Evolutionary conservation across 768 basidiomycete genomes (phyloP).

Genomic region (Russula sp.): DNA sequence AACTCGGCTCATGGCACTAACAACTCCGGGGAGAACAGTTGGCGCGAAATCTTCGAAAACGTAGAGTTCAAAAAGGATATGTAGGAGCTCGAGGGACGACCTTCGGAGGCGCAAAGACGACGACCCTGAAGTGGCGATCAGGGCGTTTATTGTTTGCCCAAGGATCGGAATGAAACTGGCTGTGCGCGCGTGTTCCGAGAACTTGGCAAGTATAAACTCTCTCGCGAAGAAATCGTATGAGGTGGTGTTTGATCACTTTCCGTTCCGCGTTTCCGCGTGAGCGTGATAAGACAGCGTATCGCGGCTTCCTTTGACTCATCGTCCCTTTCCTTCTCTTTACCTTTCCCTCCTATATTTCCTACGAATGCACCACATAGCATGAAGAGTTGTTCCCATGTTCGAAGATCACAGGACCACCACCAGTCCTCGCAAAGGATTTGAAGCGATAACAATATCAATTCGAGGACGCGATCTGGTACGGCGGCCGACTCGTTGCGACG

Average conservation of each 20-base stretch:
- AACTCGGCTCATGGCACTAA: slow-evolving; percentile 73
- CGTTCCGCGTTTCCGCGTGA: slow-evolving; percentile 53
- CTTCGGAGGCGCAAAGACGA: slow-evolving; percentile 59
- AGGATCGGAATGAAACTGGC: slow-evolving; percentile 67
- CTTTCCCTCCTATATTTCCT: slow-evolving; percentile 62
- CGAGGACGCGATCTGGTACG: slow-evolving; percentile 78
- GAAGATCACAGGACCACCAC: slow-evolving; percentile 80
- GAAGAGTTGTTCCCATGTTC: slow-evolving; percentile 83
- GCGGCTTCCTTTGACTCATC: slow-evolving; percentile 85
- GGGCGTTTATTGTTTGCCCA: slow-evolving; percentile 75
- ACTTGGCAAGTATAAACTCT: slow-evolving; percentile 39
- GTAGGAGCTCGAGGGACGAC: slow-evolving; percentile 57
- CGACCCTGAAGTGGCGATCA: slow-evolving; percentile 60
- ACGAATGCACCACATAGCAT: slow-evolving; percentile 66
- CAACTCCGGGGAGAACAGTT: slow-evolving; percentile 78
- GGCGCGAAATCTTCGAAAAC: slow-evolving; percentile 54
- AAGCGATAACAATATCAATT: slow-evolving; percentile 63
- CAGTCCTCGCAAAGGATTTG: slow-evolving; percentile 61
- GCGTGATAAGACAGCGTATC: slow-evolving; percentile 56
- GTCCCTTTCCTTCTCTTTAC: slow-evolving; percentile 63
- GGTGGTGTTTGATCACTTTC: slow-evolving; percentile 41
- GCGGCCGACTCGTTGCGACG: slow-evolving; percentile 65
- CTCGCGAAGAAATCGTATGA: slow-evolving; percentile 20
- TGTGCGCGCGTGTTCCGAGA: slow-evolving; percentile 43
- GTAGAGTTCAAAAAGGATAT: slow-evolving; percentile 49